Percentiles rank a stretch among this genome's conserved stretches.
Conservation (phyloP, 306 rosid species). For the Elaeagnus macrophylla region DNA sequence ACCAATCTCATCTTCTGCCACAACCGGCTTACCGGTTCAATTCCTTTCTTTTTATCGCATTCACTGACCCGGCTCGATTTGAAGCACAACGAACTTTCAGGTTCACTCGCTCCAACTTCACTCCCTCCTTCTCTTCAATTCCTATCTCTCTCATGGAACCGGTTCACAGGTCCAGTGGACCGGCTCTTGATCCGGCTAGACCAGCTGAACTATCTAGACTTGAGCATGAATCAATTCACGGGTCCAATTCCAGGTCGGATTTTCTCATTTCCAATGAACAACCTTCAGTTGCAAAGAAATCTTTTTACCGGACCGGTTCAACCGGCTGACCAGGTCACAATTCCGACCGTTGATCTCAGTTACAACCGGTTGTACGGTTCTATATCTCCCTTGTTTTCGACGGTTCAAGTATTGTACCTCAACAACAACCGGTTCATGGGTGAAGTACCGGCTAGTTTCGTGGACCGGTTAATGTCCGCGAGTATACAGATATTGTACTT, state of each 20-base stretch:
- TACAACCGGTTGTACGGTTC: slow-evolving; percentile 60
- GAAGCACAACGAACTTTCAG: slow-evolving; percentile 73
- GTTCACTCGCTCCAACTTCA: slow-evolving; percentile 46
- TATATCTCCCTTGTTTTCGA: slow-evolving; percentile 63
- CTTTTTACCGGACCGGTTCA: slow-evolving; percentile 48
- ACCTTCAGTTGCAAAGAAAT: slow-evolving; percentile 68
- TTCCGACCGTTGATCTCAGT: slow-evolving; percentile 81
- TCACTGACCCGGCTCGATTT: slow-evolving; percentile 66
- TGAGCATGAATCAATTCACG: slow-evolving; percentile 67
- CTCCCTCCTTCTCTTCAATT: slow-evolving; percentile 74
- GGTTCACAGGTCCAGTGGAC: slow-evolving; percentile 59
- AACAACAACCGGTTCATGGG: slow-evolving; percentile 88
- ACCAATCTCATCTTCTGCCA: slow-evolving; percentile 78
- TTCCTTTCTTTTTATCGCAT: slow-evolving; percentile 62
- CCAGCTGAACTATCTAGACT: slow-evolving; percentile 68
- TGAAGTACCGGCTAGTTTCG: slow-evolving; percentile 65
- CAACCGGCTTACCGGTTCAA: slow-evolving; percentile 64
- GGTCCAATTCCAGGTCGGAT: slow-evolving; percentile 62
- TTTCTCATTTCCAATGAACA: slow-evolving; percentile 62
- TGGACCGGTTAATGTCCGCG: slow-evolving; percentile 55
- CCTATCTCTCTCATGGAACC: slow-evolving; percentile 79
- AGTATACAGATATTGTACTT: slow-evolving; percentile 65
- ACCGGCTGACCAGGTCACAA: slow-evolving; percentile 54
- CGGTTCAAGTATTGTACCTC: slow-evolving; percentile 72
- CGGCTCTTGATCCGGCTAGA: slow-evolving; percentile 44